Base-by-base conservation (phyloP, 257 asterid genomes). In the Ilex aquifolium region DNA sequence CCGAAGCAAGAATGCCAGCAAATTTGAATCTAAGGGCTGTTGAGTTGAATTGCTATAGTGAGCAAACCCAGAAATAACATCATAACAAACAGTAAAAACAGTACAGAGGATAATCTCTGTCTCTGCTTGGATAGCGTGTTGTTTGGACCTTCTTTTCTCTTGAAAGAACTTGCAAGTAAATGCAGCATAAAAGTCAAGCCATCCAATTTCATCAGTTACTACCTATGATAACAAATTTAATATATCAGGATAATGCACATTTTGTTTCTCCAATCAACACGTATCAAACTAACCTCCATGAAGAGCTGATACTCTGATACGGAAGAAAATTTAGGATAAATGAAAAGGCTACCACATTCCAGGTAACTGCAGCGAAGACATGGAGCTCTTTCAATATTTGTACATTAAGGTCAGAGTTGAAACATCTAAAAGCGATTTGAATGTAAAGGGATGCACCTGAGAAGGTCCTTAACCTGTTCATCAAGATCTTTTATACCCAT, bases 121-220 rank as follows among this genome's bases (percentile, higher is more conserved):
- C 68, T 88, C 95, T 9, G 96, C 96, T 76, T 86, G 93, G 62
- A 44, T 82, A 3, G 84, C 81, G 30, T 79, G 83, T 56, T 65
- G 71, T 63, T 79, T 84, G 63, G 87, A 77, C 65, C 80, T 82
- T 75, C 69, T 77, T 74, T 82, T 81, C 16, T 79, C 84, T 59
- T 72, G 81, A 70, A 53, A 74, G 31, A 68, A 60, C 52, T 69
- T 71, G 66, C 61, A 8, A 68, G 69, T 64, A 66, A 67, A 71
- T 14, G 76, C 75, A 73, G 93, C 87, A 60, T 80, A 88, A 66
- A 88, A 80, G 73, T 88, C 87, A 9, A 88, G 87, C 96, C 96
- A 88, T 57, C 87, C 85, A 57, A 84, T 85, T 74, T 88, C 96
- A 66, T 84, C 88, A 17, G 77, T 64, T 56, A 80, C 82, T 55